Conservation (phyloP, 495 filamentous ascomycete genomes). For the Penicillium psychrofluorescens region DNA sequence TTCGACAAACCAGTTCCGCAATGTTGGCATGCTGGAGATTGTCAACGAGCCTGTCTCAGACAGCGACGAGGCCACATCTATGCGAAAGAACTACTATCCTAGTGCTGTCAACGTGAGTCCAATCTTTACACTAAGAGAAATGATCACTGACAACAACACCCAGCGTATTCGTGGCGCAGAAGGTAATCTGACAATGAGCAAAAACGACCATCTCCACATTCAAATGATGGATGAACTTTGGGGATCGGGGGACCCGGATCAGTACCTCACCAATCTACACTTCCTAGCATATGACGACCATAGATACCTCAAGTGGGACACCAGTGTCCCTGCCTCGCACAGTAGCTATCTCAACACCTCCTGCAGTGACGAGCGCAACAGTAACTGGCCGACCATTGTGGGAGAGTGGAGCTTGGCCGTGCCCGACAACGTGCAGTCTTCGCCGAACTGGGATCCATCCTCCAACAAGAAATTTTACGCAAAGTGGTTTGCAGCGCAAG, state of each 20-base stretch:
- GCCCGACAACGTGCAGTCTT: conserved; percentile 36
- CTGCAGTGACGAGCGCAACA: conserved; percentile 42
- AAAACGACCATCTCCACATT: conserved; percentile 40
- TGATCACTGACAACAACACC: background rate
- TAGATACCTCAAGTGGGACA: conserved; percentile 48
- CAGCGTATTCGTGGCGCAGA: conserved; percentile 42
- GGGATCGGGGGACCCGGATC: conserved; percentile 43
- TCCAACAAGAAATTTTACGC: conserved; percentile 45
- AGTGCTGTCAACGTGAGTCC: conserved; percentile 30
- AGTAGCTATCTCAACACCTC: conserved; percentile 40
- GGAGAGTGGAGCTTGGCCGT: conserved; percentile 52
- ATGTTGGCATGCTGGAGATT: conserved; percentile 53
- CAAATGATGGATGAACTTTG: conserved; percentile 50
- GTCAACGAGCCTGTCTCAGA: conserved; percentile 53
- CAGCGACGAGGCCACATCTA: conserved; percentile 15
- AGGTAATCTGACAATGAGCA: conserved; percentile 21
- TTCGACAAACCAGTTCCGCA: conserved; percentile 39
- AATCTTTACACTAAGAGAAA: background rate
- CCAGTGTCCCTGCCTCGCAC: conserved; percentile 29
- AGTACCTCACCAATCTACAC: conserved; percentile 28
- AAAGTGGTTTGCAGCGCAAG: conserved; percentile 55
- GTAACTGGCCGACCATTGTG: conserved; percentile 41
- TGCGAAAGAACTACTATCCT: conserved; percentile 40
- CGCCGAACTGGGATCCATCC: conserved; percentile 34
- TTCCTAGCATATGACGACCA: conserved; percentile 47